Percentiles rank a stretch among this genome's conserved stretches.
These are phyloP conservation scores for Aspergillus fijiensis DNA, from an alignment of 2,329 filamentous ascomycete genomes.

Conservation along the genomic window DNA sequence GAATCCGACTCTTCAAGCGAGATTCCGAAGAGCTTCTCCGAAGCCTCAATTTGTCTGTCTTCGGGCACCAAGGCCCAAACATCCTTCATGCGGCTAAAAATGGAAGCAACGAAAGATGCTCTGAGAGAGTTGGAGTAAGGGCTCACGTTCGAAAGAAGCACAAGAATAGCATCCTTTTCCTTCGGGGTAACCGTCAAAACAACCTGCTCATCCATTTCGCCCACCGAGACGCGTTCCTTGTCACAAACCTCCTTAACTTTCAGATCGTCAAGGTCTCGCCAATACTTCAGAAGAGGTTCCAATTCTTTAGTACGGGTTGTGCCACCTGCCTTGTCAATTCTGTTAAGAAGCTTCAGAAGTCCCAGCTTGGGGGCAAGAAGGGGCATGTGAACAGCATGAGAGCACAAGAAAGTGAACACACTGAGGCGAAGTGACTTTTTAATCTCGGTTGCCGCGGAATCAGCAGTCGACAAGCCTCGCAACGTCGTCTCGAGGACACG, in stretches of 20 bases:
- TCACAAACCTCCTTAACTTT: constrained; percentile 54
- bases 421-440: constrained; percentile 64
- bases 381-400: constrained; percentile 69
- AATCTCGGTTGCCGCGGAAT: constrained; percentile 52
- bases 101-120: constrained; percentile 59
- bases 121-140: constrained; percentile 46
- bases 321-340: constrained; percentile 70
- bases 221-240: constrained; percentile 49
- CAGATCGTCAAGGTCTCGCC: constrained; percentile 58
- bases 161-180: constrained; percentile 57
- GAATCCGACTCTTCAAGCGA: constrained; percentile 33
- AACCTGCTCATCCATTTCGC: constrained; percentile 54
- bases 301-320: constrained; percentile 70
- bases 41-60: constrained; percentile 37
- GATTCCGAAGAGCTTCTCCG: constrained; percentile 44
- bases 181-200: constrained; percentile 55
- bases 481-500: constrained; percentile 62
- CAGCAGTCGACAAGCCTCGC: constrained; percentile 47
- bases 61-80: constrained; percentile 62
- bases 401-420: constrained; percentile 70
- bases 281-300: constrained; percentile 71
- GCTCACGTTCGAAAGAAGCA: constrained; percentile 53
- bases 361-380: constrained; percentile 67
- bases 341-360: constrained; percentile 70
- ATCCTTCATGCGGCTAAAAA: constrained; percentile 67